These are phyloP conservation scores for Vigna hirtella DNA, from an alignment of 306 rosid genomes.

Conservation along the genomic window DNA sequence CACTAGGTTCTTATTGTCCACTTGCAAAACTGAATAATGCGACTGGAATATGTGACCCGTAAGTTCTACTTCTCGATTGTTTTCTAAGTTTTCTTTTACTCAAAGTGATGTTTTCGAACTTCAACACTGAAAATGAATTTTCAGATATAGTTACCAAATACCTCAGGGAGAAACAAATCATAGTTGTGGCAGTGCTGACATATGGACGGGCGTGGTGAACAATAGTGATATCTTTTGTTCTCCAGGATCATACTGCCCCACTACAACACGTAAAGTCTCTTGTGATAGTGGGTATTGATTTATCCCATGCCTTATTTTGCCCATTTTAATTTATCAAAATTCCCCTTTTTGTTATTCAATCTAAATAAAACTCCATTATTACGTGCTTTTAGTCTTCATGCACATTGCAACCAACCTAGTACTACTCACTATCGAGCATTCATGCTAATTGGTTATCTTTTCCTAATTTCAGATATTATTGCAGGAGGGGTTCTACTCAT, in stretches of 20 bases:
- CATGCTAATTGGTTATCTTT: constrained; percentile 20
- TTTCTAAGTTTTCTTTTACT: constrained; percentile 36
- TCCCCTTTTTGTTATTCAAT: constrained; percentile 43
- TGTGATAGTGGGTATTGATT: constrained; percentile 83
- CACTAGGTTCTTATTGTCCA: constrained; percentile 85
- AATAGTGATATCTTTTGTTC: constrained; percentile 80
- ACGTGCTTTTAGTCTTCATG: not conserved
- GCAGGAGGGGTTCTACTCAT: constrained; percentile 77
- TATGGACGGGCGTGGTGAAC: constrained; percentile 65
- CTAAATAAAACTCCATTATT: constrained; percentile 9
- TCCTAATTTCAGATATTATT: constrained; percentile 72
- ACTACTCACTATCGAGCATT: constrained; percentile 36
- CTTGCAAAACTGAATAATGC: constrained; percentile 59
- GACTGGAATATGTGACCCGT: constrained; percentile 85
- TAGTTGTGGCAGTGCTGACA: constrained; percentile 83
- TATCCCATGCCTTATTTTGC: constrained; percentile 44
- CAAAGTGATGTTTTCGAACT: constrained; percentile 23
- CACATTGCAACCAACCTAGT: constrained; percentile 13
- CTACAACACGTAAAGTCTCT: constrained; percentile 55
- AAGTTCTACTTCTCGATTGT: constrained; percentile 52
- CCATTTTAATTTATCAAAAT: constrained; percentile 34
- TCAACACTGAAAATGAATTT: constrained; percentile 42
- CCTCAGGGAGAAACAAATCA: constrained; percentile 74
- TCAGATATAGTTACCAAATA: constrained; percentile 78
- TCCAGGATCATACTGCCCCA: constrained; percentile 84